Evolutionary conservation across 1,284 basidiomycete genomes (phyloP), one percentile per base, ranked within the genome.

Genomic region (Ustilago trichophora): DNA sequence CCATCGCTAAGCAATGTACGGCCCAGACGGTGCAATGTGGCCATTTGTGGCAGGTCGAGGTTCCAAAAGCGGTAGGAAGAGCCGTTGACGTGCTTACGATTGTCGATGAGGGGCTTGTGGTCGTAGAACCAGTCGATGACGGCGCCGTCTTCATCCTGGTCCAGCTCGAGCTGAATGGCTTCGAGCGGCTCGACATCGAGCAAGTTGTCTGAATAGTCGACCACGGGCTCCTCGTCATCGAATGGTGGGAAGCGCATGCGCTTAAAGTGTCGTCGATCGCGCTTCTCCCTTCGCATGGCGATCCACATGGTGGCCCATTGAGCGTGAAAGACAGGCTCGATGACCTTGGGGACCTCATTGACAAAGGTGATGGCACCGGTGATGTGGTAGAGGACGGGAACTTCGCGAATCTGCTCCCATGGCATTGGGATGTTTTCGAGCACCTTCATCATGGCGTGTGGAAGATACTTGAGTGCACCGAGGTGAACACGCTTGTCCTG

Each of bases 301-400:
- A 99, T 86, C 96, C 96, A 99, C 96, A 98, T 98, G 4, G 92
- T 91, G 76, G 93, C 94, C 96, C 96, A 98, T 80, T 98, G 96
- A 0, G 96, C 94, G 82, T 99, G 96, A 83, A 97, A 98, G 18
- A 99, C 88, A 6, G 96, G 96, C 81, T 98, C 94, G 60, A 98
- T 91, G 67, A 98, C 89, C 41, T 92, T 90, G 43, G 96, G 96
- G 34, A 97, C 90, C 83, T 98, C 93, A 84, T 98, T 98, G 76
- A 99, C 94, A 79, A 99, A 98, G 1, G 96, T 98, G 83, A 99
- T 98, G 43, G 96, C 96, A 73, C 96, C 96, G n/a, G 96, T 98
- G 77, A 99, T 94, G 64, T 81, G 80, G 50, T 81, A 81, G 27
- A 81, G 60, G n/a, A 80, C 80, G 38, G 80, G 93, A 31, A 81